Evolutionary conservation across 2,329 filamentous ascomycete genomes (phyloP), one percentile per base, ranked within the genome.

Genomic region (Epichloe scottii): DNA sequence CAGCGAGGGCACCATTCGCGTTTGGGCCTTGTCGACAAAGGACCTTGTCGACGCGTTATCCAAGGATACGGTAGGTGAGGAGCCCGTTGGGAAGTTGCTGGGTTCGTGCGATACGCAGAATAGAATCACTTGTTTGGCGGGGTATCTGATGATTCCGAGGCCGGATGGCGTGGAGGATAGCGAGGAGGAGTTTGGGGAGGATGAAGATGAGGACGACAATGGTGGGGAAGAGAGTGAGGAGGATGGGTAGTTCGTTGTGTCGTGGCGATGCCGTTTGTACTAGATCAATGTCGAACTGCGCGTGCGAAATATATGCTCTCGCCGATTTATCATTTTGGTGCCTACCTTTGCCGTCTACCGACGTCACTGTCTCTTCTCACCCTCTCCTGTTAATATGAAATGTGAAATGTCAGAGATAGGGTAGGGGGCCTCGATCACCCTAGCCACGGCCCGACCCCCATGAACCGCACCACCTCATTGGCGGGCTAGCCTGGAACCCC

Each of bases 91-190:
- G 33, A 76, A 70, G 56, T 64, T 94, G 51, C 64, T 95, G 43
- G 89, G 84, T 15, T 82, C 78, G 34, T 93, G 93, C 61, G 85
- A 90, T 67, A 95, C 90, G 21, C 82, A 84, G 44, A 90, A 91
- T 64, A 76, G 93, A 51, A 89, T 97, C 58, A 97, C 90, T 38
- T 97, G 93, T 64, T 63, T 97, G 60, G 82, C 81, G 59, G 85
- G 85, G 21, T 97, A 95, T 70, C 72, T 87, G 56, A 94, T 97
- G 88, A 78, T 87, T 66, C 77, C 82, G 59, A 72, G 76, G 45
- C 77, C 79, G 15, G 80, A 82, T 40, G 77, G 76, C 21, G 71
- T 74, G 43, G 81, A 81, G 58, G 80, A 79, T 17, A 79, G 74
- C 60, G 79, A 80, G 51, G 71, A 72, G 45, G 73, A 76, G 15